Conservation (phyloP, 2,329 filamentous ascomycete species). For the Ophiostoma australiae region DNA sequence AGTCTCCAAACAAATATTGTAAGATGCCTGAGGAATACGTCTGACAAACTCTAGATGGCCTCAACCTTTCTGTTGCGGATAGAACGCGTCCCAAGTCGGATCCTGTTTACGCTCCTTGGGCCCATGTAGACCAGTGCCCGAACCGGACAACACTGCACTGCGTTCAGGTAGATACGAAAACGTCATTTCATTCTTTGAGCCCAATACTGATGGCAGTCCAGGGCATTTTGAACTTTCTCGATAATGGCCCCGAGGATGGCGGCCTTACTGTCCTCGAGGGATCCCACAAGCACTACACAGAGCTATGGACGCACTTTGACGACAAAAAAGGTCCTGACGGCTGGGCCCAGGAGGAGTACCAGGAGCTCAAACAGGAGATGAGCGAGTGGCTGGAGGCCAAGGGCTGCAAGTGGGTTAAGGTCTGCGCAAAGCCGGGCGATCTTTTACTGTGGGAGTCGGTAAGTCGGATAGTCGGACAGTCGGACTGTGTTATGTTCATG, state of each 20-base stretch:
- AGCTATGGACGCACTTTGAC: constrained; percentile 15
- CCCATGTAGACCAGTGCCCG: constrained; percentile 16
- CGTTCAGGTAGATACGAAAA: background rate
- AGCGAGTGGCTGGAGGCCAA: constrained; percentile 15
- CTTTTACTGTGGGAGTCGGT: constrained; percentile 18
- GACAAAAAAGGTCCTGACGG: background rate
- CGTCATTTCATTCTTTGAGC: background rate
- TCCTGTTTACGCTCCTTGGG: constrained; percentile 13
- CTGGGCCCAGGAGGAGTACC: constrained; percentile 7
- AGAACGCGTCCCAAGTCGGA: constrained; percentile 3
- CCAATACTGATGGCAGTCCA: background rate
- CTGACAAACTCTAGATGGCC: background rate
- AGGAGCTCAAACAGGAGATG: constrained; percentile 11
- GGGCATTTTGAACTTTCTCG: constrained; percentile 12
- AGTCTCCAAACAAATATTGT: background rate
- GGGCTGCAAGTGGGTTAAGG: constrained; percentile 16
- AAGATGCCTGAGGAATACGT: background rate
- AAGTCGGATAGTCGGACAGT: too few species aligned
- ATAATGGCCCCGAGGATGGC: constrained; percentile 14
- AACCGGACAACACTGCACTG: constrained; percentile 8
- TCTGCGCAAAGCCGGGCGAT: constrained; percentile 17
- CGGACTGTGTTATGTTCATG: background rate
- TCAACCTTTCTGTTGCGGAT: constrained; percentile 16
- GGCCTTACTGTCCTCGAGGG: constrained; percentile 17
- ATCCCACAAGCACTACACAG: background rate